Evolutionary conservation across 192 early-diverging fungal genomes (phyloP).

Genomic region (Rhizophlyctis rosea): DNA sequence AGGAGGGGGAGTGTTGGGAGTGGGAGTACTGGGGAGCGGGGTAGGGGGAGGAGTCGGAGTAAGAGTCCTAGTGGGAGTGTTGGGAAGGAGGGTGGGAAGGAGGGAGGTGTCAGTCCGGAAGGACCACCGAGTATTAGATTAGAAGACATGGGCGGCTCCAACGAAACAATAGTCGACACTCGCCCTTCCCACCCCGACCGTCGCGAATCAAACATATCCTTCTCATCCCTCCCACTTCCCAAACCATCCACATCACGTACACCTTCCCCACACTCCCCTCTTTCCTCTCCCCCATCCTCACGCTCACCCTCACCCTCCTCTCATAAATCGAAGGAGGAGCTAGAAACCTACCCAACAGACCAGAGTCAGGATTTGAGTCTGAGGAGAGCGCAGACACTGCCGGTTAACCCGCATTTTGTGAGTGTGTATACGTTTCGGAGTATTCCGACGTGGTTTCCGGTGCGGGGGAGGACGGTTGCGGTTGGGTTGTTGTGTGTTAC

Average conservation of each 20-base stretch:
- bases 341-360: constrained; percentile 2
- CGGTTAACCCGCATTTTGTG: constrained; percentile 39
- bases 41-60: no score
- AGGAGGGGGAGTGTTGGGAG: constrained; percentile 2
- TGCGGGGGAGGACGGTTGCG: constrained; percentile 34
- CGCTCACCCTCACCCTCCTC: neutral
- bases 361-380: neutral
- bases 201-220: neutral
- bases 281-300: neutral
- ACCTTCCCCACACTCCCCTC: neutral
- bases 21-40: no score
- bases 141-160: no score
- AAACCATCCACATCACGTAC: neutral
- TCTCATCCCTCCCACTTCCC: neutral
- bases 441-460: constrained; percentile 41
- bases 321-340: neutral
- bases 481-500: constrained; percentile 24
- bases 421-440: constrained; percentile 38
- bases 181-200: no score
- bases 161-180: no score
- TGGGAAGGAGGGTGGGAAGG: no score
- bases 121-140: no score
- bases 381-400: constrained; percentile 29
- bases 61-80: no score
- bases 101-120: no score